A percentile compares a stretch with the other conserved stretches of the same genome.
Evolutionary conservation across 2,329 filamentous ascomycete species (phyloP).

Genomic region (Scedosporium apiospermum): DNA sequence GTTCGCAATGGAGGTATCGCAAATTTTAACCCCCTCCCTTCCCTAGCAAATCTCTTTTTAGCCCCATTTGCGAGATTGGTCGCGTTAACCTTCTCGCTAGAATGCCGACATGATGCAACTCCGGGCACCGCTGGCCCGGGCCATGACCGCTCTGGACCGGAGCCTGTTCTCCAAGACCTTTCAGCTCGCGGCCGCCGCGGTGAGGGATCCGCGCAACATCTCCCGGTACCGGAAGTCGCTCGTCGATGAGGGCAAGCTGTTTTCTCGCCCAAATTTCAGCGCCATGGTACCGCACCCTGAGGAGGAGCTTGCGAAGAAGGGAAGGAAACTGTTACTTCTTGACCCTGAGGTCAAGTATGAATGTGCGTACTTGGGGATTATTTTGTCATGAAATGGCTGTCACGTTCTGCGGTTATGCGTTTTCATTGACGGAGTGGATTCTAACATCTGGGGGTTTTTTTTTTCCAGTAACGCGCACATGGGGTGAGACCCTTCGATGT

Average conservation of each 20-base stretch:
- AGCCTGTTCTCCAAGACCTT: constrained; percentile 72
- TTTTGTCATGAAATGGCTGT: no score
- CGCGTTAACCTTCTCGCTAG: neutral
- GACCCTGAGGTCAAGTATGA: constrained; percentile 44
- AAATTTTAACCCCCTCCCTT: neutral
- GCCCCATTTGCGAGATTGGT: neutral
- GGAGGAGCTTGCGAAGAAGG: constrained; percentile 37
- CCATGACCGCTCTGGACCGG: constrained; percentile 72
- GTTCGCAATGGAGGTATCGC: constrained; percentile 4
- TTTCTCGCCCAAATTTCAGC: constrained; percentile 56
- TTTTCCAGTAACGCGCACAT: constrained; percentile 50
- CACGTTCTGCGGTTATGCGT: no score
- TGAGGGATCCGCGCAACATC: constrained; percentile 69
- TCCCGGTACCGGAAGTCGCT: constrained; percentile 60
- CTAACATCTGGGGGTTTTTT: neutral
- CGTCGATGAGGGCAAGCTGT: constrained; percentile 35
- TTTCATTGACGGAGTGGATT: neutral
- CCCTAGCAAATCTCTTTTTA: neutral
- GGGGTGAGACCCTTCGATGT: constrained; percentile 61
- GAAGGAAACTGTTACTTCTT: constrained; percentile 53
- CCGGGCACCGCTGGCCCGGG: constrained; percentile 70
- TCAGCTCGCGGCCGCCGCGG: constrained; percentile 66
- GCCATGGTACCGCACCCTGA: constrained; percentile 57
- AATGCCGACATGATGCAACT: constrained; percentile 31
- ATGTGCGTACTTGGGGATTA: constrained; percentile 24